Conservation (phyloP, 805 yeast species). For the Yamadazyma akitaensis region DNA sequence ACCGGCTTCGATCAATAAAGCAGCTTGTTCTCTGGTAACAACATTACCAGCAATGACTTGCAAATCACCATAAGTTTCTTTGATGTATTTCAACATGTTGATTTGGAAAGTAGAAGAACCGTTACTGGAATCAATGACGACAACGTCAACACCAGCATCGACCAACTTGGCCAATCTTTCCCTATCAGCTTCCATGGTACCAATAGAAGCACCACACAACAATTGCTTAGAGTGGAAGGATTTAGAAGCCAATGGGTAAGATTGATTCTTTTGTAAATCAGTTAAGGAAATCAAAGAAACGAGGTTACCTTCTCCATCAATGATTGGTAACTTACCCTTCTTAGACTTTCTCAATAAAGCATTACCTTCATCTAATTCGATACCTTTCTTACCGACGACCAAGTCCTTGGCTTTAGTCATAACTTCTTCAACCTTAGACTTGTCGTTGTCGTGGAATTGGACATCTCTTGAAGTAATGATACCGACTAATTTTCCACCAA, state of each 20-base stretch:
- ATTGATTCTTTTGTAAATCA: constrained; percentile 93
- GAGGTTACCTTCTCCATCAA: constrained; percentile 71
- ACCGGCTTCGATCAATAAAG: constrained; percentile 89
- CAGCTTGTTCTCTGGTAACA: constrained; percentile 98
- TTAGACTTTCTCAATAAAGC: constrained; percentile 86
- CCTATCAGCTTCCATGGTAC: constrained; percentile 87
- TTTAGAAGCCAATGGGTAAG: constrained; percentile 93
- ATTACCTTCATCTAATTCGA: constrained; percentile 82
- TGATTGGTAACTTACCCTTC: constrained; percentile 96
- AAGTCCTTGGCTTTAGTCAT: constrained; percentile 91
- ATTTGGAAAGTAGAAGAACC: constrained; percentile 96
- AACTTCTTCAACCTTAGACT: constrained; percentile 62
- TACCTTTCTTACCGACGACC: constrained; percentile 79
- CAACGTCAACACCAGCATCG: constrained; percentile 96
- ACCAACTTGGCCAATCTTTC: constrained; percentile 80
- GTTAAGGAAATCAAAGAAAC: constrained; percentile 91
- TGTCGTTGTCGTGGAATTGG: constrained; percentile 82
- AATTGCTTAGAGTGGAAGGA: constrained; percentile 90
- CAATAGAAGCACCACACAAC: constrained; percentile 98
- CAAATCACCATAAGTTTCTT: constrained; percentile 70
- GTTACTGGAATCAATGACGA: constrained; percentile 92
- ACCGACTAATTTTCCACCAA: constrained; percentile 89
- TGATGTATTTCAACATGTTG: constrained; percentile 90
- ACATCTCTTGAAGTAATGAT: constrained; percentile 95
- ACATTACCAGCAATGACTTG: constrained; percentile 97